Evolutionary conservation across 2,329 filamentous ascomycete species (phyloP), one percentile per base, ranked within the genome.

Genomic region (Plenodomus lindquistii): DNA sequence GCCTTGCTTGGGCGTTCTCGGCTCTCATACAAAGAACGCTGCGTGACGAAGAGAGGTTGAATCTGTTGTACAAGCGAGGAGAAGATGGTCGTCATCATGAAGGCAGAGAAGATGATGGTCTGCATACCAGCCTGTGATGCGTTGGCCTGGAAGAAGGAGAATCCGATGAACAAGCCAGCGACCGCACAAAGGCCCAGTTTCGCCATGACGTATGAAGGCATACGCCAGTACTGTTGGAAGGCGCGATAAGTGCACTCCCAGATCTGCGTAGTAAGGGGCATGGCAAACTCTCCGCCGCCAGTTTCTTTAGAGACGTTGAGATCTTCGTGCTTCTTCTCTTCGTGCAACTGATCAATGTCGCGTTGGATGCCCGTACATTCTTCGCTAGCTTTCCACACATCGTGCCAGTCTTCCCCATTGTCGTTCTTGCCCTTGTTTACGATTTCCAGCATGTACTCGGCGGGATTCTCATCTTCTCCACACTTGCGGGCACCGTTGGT

Each of bases 361-460:
- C 55, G 54, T 42, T 75, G 67, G 1, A 76, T 65, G 1, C 35
- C 42, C 17, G 55, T 45, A 4, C 51, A 50, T 37, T 59, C 41
- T 2, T 60, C 42, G 40, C 65, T 68, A 2, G 36, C 22, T 11
- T 62, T 68, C 75, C 75, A 77, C 5, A 73, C 69, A 8, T 70
- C 57, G 39, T 66, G 67, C 75, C 75, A 78, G 48, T 77, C 73
- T 50, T 60, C 34, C 0, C 60, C 60, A 21, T 63, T 44, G 15
- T 62, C 46, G 37, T 66, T 65, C 31, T 66, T 65, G 15, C 69
- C 69, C 20, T 67, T 63, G 44, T 67, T 65, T 19, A 72, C 71
- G 39, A 77, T 68, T 48, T 78, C 76, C n/a, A 91, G 78, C 83
- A 91, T 89, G 74, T 84, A 91, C 70, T 91, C 88, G 1, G 88